These are phyloP conservation scores for Seiridium cupressi DNA, from an alignment of 2,329 filamentous ascomycete genomes.

Conservation along the genomic window DNA sequence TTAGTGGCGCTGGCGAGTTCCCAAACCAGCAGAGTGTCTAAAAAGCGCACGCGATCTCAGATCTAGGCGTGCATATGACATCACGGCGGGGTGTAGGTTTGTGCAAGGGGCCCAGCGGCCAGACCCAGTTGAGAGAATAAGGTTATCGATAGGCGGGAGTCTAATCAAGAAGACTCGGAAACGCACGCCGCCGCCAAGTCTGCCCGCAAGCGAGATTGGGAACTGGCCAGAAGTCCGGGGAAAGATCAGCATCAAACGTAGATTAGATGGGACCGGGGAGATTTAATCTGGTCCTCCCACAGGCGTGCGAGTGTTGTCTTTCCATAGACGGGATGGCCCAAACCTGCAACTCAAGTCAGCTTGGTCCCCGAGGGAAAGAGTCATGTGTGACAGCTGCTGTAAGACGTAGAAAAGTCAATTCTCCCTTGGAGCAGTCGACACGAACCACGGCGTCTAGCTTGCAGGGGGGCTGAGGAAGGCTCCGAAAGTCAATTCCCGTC, in stretches of 20 bases:
- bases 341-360: too few relatives aligned
- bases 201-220: background rate
- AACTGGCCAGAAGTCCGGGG: background rate
- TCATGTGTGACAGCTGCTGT: too few relatives aligned
- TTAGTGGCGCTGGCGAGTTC: background rate
- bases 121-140: background rate
- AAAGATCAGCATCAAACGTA: background rate
- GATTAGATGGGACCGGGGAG: too few relatives aligned
- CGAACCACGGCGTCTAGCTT: background rate
- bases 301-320: background rate
- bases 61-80: conserved; percentile 5
- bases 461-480: background rate
- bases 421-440: background rate
- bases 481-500: background rate
- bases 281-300: background rate
- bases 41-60: background rate
- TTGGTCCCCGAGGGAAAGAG: too few relatives aligned
- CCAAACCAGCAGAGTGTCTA: background rate
- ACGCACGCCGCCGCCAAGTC: background rate
- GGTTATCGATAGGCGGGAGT: conserved; percentile 7
- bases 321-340: too few relatives aligned
- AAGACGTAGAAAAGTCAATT: too few relatives aligned
- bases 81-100: background rate
- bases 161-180: background rate
- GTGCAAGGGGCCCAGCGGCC: background rate